phyloP scores from a whole-genome alignment of 2,329 filamentous ascomycete species.

The Phialemonium atrogriseum region DNA sequence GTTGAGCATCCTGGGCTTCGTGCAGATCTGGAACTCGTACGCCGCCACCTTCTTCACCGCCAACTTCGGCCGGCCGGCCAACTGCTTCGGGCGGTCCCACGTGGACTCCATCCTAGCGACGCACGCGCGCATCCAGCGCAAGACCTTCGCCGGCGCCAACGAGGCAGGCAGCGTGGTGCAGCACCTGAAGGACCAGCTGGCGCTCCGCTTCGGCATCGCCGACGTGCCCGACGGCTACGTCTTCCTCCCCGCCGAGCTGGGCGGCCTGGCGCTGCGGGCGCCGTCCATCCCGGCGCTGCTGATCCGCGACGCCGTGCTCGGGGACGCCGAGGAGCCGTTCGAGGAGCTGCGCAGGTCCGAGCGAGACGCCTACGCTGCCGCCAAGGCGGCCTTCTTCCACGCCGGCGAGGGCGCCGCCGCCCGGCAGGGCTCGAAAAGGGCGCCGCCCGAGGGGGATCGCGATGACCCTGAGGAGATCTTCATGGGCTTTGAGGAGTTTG shows the following conservation, averaged over 20 bases:
- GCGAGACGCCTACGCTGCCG: slow-evolving; percentile 22
- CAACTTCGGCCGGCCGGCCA: slow-evolving; percentile 43
- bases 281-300: slow-evolving; percentile 35
- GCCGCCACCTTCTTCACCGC: slow-evolving; percentile 41
- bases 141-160: slow-evolving; percentile 23
- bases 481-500: slow-evolving; percentile 36
- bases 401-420: slow-evolving; percentile 11
- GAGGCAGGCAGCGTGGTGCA: slow-evolving; percentile 42
- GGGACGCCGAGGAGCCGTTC: slow-evolving; percentile 21
- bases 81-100: slow-evolving; percentile 42
- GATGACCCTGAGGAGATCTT: slow-evolving; percentile 28
- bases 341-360: slow-evolving; percentile 24
- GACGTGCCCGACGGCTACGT: slow-evolving; percentile 37
- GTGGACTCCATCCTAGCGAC: slow-evolving; percentile 43
- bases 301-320: slow-evolving; percentile 23
- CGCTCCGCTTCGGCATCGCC: slow-evolving; percentile 38
- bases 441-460: slow-evolving; percentile 17
- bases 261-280: slow-evolving; percentile 37
- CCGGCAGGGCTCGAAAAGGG: slow-evolving; percentile 13
- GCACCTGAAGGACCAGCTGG: slow-evolving; percentile 45
- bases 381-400: slow-evolving; percentile 29
- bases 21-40: slow-evolving; percentile 46
- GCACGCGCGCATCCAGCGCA: slow-evolving; percentile 32
- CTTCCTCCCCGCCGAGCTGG: slow-evolving; percentile 35
- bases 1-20: slow-evolving; percentile 38